A percentile compares a stretch with the other conserved stretches of the same genome.
These are phyloP conservation scores for Phytophthora meadii DNA, from an alignment of 352 stramenopile genomes.

Conservation along the genomic window DNA sequence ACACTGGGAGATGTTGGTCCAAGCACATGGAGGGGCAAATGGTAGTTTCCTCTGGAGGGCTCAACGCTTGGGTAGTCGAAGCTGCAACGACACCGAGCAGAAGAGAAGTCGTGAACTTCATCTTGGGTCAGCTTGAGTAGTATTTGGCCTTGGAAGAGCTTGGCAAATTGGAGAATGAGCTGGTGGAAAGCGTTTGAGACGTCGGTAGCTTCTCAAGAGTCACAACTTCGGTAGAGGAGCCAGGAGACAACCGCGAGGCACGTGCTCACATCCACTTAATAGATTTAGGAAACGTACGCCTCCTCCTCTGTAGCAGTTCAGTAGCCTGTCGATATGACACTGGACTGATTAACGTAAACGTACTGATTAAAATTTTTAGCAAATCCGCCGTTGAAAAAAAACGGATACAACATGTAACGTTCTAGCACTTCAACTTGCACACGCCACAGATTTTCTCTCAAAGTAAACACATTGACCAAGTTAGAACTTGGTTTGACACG, in stretches of 20 bases:
- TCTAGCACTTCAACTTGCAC: conserved; percentile 12
- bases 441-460: conserved; percentile 4
- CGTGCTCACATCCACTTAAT: conserved; percentile 12
- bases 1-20: background rate
- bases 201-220: no score
- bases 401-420: background rate
- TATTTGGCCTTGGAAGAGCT: background rate
- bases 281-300: conserved; percentile 12
- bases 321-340: background rate
- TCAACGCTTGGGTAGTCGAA: background rate
- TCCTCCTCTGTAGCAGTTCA: conserved; percentile 3
- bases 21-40: conserved; percentile 6
- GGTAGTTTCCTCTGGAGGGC: background rate
- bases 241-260: background rate
- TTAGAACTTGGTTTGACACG: background rate
- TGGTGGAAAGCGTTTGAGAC: background rate
- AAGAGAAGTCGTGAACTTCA: conserved; percentile 12
- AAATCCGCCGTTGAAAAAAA: conserved; percentile 6
- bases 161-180: conserved; percentile 9
- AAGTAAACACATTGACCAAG: background rate
- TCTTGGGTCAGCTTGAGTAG: background rate
- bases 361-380: background rate
- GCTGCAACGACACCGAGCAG: conserved; percentile 5
- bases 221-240: background rate
- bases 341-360: no score